Evolutionary conservation across 495 filamentous ascomycete genomes (phyloP).

Genomic region (Entonaema liquescens): DNA sequence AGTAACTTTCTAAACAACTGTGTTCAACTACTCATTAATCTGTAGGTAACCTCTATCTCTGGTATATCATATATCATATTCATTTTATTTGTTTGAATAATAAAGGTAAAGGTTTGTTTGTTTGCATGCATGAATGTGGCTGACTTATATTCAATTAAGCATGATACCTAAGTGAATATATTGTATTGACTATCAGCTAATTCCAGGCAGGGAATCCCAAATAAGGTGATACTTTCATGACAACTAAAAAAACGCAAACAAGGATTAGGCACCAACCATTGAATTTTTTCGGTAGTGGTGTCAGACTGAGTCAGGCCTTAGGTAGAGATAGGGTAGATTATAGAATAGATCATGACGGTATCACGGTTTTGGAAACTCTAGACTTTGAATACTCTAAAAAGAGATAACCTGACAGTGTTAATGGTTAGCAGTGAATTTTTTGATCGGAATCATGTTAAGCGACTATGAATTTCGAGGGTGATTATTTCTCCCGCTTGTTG

Average conservation of each 20-base stretch:
- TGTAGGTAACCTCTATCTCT: not conserved
- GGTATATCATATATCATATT: not conserved
- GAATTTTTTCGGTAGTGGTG: not conserved
- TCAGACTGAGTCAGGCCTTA: conserved; percentile 17
- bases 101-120: too few relatives aligned
- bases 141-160: too few relatives aligned
- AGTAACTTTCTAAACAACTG: not conserved
- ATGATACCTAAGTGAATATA: not conserved
- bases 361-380: not conserved
- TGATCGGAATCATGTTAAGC: not conserved
- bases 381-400: not conserved
- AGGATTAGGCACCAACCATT: conserved; percentile 3
- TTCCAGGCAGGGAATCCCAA: not conserved
- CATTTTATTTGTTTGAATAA: too few relatives aligned
- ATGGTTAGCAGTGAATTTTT: not conserved
- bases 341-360: not conserved
- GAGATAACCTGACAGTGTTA: not conserved
- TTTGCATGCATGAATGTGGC: too few relatives aligned
- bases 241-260: not conserved
- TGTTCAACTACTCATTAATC: not conserved
- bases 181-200: not conserved
- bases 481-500: not conserved
- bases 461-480: conserved; percentile 1
- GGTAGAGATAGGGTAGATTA: not conserved
- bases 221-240: not conserved